phyloP scores from a whole-genome alignment of 495 filamentous ascomycete species.

The Mycothermus thermophilus region DNA sequence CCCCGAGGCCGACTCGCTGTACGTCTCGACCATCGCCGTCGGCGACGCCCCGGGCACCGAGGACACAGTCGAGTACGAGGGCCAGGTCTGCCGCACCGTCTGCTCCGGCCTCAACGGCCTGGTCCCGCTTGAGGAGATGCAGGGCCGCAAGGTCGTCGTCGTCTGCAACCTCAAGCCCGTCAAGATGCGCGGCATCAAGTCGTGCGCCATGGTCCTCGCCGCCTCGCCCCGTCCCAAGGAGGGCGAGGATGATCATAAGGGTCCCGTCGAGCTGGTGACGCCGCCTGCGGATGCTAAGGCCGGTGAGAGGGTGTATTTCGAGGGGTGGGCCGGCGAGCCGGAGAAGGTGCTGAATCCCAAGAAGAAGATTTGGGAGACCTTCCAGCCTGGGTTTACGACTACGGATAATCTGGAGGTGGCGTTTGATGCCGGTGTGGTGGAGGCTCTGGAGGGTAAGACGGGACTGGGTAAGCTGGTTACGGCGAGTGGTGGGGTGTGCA shows the following conservation, averaged over 20 bases:
- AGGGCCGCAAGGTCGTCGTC: conserved; percentile 81
- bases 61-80: conserved; percentile 74
- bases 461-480: conserved; percentile 56
- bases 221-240: conserved; percentile 69
- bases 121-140: conserved; percentile 88
- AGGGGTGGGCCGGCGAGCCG: conserved; percentile 86
- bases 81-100: conserved; percentile 79
- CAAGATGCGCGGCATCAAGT: conserved; percentile 97
- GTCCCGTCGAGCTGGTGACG: conserved; percentile 82
- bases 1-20: conserved; percentile 92
- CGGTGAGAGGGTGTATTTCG: conserved; percentile 80
- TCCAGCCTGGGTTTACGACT: conserved; percentile 89
- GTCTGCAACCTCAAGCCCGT: conserved; percentile 98
- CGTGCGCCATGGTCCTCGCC: conserved; percentile 87
- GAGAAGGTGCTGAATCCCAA: conserved; percentile 91
- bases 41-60: conserved; percentile 77
- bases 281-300: conserved; percentile 68
- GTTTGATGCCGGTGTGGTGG: conserved; percentile 33
- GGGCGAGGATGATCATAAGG: conserved; percentile 73
- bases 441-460: conserved; percentile 42
- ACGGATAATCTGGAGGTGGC: conserved; percentile 64
- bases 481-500: conserved; percentile 57
- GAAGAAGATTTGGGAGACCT: conserved; percentile 96
- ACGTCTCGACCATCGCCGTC: conserved; percentile 90
- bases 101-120: conserved; percentile 94